phyloP scores from a whole-genome alignment of 2,329 filamentous ascomycete species.

The Colletotrichum melonis region DNA sequence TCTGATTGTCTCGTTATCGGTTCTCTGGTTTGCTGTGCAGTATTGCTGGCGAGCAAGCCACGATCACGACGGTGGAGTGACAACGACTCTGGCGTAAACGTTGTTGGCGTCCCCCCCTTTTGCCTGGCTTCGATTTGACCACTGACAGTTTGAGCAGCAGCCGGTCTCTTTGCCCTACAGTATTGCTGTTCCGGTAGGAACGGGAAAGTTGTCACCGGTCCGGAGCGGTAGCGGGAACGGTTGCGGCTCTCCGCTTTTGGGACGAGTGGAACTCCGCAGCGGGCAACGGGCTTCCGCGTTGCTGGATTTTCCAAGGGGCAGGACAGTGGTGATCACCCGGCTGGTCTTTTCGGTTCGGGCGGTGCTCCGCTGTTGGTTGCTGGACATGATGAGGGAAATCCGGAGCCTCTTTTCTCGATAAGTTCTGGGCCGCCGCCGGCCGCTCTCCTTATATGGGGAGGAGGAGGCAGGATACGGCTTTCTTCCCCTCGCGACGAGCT shows the following conservation, averaged over 20 bases:
- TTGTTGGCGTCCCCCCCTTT: neutral
- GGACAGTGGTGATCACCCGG: constrained; percentile 6
- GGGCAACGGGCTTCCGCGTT: constrained; percentile 32
- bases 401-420: constrained; percentile 3
- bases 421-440: neutral
- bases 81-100: neutral
- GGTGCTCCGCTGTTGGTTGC: constrained; percentile 15
- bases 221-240: constrained; percentile 23
- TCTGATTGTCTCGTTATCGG: constrained; percentile 1
- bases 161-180: neutral
- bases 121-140: neutral
- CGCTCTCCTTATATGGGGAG: constrained; percentile 24
- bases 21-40: neutral
- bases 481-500: neutral
- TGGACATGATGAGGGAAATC: constrained; percentile 27
- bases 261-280: constrained; percentile 38
- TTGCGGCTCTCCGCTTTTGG: constrained; percentile 34
- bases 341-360: constrained; percentile 17
- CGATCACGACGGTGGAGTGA: neutral
- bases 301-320: constrained; percentile 7
- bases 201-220: constrained; percentile 24
- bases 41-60: neutral
- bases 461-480: neutral
- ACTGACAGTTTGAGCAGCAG: neutral
- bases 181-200: constrained; percentile 3